Conservation (phyloP, 768 basidiomycete species). For the Infundibulicybe gibba region DNA sequence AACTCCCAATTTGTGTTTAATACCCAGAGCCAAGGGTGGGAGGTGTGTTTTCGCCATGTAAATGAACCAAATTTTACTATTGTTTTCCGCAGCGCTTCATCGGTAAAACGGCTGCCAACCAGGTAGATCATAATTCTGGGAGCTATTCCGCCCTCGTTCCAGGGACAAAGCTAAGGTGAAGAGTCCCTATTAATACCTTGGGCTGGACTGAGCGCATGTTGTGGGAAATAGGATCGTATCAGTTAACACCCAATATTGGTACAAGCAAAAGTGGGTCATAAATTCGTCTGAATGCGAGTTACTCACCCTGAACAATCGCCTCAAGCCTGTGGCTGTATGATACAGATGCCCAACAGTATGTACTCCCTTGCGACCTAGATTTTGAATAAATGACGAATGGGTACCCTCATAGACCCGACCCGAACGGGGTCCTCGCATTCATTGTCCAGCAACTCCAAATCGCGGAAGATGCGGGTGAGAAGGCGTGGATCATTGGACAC, state of each 20-base stretch:
- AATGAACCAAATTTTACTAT: background rate
- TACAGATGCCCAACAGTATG: conserved; percentile 41
- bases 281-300: background rate
- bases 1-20: conserved; percentile 55
- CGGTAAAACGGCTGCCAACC: conserved; percentile 31
- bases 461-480: conserved; percentile 56
- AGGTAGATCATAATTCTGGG: conserved; percentile 46
- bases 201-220: background rate
- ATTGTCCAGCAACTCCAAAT: conserved; percentile 48
- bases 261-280: conserved; percentile 46
- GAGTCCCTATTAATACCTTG: background rate
- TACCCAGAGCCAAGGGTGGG: conserved; percentile 45
- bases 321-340: conserved; percentile 60
- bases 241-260: conserved; percentile 60
- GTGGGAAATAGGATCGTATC: conserved; percentile 45
- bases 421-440: conserved; percentile 58
- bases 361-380: conserved; percentile 1
- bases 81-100: conserved; percentile 19
- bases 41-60: conserved; percentile 22
- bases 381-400: background rate
- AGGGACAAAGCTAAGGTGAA: conserved; percentile 44
- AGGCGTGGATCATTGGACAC: conserved; percentile 61
- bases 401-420: conserved; percentile 40
- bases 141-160: conserved; percentile 49
- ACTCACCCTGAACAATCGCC: background rate